A percentile compares a stretch with the other conserved stretches of the same genome.
Evolutionary conservation across 2,329 filamentous ascomycete species (phyloP).

Genomic region (Diaporthe capsici): DNA sequence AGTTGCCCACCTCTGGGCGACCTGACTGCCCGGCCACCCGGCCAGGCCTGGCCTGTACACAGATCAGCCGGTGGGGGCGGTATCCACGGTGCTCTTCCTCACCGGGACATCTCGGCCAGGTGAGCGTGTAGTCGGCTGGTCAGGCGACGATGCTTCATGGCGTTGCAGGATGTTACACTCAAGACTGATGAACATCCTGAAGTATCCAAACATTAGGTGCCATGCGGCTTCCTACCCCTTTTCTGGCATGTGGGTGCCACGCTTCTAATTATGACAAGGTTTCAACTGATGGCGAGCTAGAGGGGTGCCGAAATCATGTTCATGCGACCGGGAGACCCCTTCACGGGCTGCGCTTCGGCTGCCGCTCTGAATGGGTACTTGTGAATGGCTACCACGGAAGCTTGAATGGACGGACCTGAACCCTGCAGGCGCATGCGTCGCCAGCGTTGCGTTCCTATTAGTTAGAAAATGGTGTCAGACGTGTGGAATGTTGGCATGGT

Average conservation of each 20-base stretch:
- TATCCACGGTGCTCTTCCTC: background rate
- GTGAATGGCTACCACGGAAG: slow-evolving; percentile 22
- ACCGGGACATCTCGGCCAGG: background rate
- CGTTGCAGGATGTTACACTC: slow-evolving; percentile 33
- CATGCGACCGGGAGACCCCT: slow-evolving; percentile 37
- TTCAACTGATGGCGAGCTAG: slow-evolving; percentile 31
- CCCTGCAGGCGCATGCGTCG: slow-evolving; percentile 27
- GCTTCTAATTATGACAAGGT: slow-evolving; percentile 41
- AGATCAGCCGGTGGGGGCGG: slow-evolving; percentile 20
- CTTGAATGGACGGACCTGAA: slow-evolving; percentile 14
- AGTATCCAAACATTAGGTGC: slow-evolving; percentile 33
- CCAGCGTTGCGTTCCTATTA: slow-evolving; percentile 26
- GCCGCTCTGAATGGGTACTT: slow-evolving; percentile 22
- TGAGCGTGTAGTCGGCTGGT: slow-evolving; percentile 10
- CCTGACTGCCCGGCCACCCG: background rate
- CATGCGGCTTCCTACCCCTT: slow-evolving; percentile 29
- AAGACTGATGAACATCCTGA: slow-evolving; percentile 27
- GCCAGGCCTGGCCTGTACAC: slow-evolving; percentile 3
- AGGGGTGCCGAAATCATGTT: slow-evolving; percentile 41
- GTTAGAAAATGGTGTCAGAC: slow-evolving; percentile 30
- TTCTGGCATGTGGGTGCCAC: slow-evolving; percentile 34
- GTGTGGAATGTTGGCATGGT: slow-evolving; percentile 30
- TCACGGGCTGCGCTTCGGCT: slow-evolving; percentile 28
- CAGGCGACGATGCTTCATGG: slow-evolving; percentile 29
- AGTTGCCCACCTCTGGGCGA: slow-evolving; percentile 1